Conservation (phyloP, 805 yeast genomes). For the Danielia oregonensis region DNA sequence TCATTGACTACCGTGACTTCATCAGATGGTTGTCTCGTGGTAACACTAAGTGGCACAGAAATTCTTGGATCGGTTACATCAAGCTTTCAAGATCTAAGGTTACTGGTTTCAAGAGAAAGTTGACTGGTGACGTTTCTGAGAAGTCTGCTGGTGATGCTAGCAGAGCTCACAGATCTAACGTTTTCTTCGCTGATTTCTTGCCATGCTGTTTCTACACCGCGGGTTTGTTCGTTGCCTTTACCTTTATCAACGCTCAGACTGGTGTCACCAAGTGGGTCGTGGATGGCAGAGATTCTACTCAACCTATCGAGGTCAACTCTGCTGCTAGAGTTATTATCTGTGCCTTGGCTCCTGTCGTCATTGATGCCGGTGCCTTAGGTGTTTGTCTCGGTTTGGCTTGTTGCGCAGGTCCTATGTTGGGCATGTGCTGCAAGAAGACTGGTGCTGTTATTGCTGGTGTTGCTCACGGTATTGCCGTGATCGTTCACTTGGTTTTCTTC, state of each 20-base stretch:
- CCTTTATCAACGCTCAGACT: constrained; percentile 81
- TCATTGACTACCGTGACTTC: constrained; percentile 60
- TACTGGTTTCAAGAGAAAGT: constrained; percentile 84
- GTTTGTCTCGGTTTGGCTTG: constrained; percentile 82
- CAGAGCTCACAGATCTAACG: constrained; percentile 74
- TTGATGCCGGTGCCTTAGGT: constrained; percentile 81
- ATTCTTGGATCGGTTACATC: constrained; percentile 83
- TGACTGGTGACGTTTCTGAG: constrained; percentile 65
- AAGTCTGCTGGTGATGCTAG: constrained; percentile 64
- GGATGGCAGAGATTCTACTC: constrained; percentile 26
- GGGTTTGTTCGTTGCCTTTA: constrained; percentile 71
- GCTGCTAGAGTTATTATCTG: constrained; percentile 69
- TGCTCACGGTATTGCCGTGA: constrained; percentile 93
- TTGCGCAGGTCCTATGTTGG: constrained; percentile 95
- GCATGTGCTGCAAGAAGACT: constrained; percentile 93
- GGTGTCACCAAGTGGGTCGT: constrained; percentile 56
- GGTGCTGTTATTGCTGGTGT: constrained; percentile 94
- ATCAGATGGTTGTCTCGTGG: constrained; percentile 69
- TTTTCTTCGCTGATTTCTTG: constrained; percentile 75
- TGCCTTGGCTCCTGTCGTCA: constrained; percentile 85
- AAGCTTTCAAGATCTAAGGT: constrained; percentile 80
- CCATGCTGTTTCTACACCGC: constrained; percentile 69
- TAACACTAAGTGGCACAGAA: constrained; percentile 83
- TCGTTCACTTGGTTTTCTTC: constrained; percentile 82
- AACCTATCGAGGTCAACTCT: constrained; percentile 58